Conservation (phyloP, 371 early-diverging fungal genomes). For the Blakeslea trispora region DNA sequence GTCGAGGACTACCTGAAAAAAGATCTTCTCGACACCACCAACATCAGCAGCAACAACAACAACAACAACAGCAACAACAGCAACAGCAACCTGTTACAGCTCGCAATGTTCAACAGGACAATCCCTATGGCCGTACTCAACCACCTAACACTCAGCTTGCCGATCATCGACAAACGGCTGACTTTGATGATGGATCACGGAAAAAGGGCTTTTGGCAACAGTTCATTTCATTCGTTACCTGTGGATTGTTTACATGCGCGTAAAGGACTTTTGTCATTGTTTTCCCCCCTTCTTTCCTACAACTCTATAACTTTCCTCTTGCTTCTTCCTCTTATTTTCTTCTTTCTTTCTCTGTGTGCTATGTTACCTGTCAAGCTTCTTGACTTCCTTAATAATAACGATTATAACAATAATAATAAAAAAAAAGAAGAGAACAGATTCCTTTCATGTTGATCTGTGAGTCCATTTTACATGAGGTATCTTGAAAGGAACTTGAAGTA, state of each 20-base stretch:
- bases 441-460: not conserved
- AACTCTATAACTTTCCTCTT: not conserved
- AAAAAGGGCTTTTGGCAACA: conserved; percentile 29
- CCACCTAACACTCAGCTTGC: conserved; percentile 10
- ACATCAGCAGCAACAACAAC: conserved; percentile 11
- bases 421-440: not conserved
- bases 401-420: not conserved
- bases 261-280: conserved; percentile 2
- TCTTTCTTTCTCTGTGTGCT: too few species aligned
- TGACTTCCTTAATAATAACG: not conserved
- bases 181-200: conserved; percentile 18
- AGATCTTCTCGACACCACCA: conserved; percentile 9
- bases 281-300: not conserved
- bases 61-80: not conserved
- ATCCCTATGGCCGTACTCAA: conserved; percentile 17
- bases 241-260: conserved; percentile 20
- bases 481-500: too few species aligned
- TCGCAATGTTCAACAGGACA: conserved; percentile 1
- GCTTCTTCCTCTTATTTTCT: not conserved
- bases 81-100: not conserved
- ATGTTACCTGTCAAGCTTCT: not conserved
- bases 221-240: conserved; percentile 28
- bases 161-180: not conserved
- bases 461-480: too few species aligned
- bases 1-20: conserved; percentile 33